Base-by-base conservation (phyloP, 495 filamentous ascomycete species). In the Xylaria bambusicola region DNA sequence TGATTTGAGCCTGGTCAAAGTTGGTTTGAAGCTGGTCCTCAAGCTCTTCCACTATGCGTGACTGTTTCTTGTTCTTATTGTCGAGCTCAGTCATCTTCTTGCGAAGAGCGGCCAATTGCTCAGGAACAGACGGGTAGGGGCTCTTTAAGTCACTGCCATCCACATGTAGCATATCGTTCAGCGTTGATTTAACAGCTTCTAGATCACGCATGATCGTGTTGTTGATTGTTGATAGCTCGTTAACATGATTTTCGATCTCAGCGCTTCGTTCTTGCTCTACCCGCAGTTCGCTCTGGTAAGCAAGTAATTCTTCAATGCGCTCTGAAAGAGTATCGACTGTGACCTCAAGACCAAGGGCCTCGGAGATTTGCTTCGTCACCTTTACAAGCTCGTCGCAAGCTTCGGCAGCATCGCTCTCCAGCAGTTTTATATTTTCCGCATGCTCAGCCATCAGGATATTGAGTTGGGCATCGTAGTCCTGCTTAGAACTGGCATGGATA, bases 21-120 rank as follows among this genome's bases (percentile, higher is more conserved):
- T 91, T 97, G 69, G 80, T 91, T 61, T 90, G 88, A n/a, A 99
- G 84, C 66, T 99, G 93, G 60, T 99, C 92, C 72, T 99, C 94
- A 17, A 99, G 86, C 73, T 98, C 94, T 67, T 97, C 92, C 7
- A 98, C 89, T 8, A 99, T 78, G 44, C 89, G 86, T 15, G 89
- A 89, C 72, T 93, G 93, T 78, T 94, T 95, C 75, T 91, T 82
- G 69, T 83, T 84, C 67, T 82, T 84, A 52, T 74, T 75, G 60
- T 88, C 84, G 23, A 87, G 75, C 48, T 80, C 77, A 0, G 82
- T 79, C 71, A 90, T 86, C 75, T 87, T 86, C 77, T 88, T 85
- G 70, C 89, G 83, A 64, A 90, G 77, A 36, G 86, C 80, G n/a
- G 86, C 79, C 65, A 92, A 79, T 62, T 93, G 87, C 49, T 86